These are phyloP conservation scores for Echinochloa phyllopogon DNA, from an alignment of 176 grass and related monocot species.

Conservation along the genomic window DNA sequence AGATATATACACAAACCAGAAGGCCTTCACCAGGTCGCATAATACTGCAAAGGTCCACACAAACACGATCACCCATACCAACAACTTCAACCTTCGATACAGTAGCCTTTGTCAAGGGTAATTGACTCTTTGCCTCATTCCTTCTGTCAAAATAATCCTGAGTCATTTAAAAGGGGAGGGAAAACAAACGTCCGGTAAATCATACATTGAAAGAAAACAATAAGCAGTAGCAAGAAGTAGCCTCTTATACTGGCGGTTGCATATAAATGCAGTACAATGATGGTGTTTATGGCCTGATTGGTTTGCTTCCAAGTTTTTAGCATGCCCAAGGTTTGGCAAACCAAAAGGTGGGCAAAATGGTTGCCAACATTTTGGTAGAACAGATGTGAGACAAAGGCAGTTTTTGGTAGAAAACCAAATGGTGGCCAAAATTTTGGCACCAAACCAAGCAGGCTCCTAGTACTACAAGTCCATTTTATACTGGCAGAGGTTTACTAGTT, in stretches of 20 bases:
- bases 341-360: too few relatives aligned
- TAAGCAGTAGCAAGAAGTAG: constrained; percentile 1
- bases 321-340: too few relatives aligned
- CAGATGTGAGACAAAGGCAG: too few relatives aligned
- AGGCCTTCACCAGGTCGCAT: constrained; percentile 94
- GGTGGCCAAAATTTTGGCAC: too few relatives aligned
- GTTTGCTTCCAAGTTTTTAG: too few relatives aligned
- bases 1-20: constrained; percentile 73
- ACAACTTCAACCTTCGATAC: constrained; percentile 77
- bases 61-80: constrained; percentile 95
- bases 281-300: too few relatives aligned
- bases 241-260: not conserved
- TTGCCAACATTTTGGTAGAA: too few relatives aligned
- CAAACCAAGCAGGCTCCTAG: too few relatives aligned
- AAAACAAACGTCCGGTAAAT: constrained; percentile 43
- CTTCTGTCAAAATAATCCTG: constrained; percentile 96
- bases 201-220: not conserved
- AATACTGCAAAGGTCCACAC: constrained; percentile 95
- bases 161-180: constrained; percentile 50
- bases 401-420: too few relatives aligned
- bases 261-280: not conserved
- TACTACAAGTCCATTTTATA: not conserved
- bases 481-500: not conserved
- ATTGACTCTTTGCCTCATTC: constrained; percentile 65
- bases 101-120: constrained; percentile 73